Evolutionary conservation across 352 stramenopile species (phyloP).

Genomic region (Pythium aristosporum): DNA sequence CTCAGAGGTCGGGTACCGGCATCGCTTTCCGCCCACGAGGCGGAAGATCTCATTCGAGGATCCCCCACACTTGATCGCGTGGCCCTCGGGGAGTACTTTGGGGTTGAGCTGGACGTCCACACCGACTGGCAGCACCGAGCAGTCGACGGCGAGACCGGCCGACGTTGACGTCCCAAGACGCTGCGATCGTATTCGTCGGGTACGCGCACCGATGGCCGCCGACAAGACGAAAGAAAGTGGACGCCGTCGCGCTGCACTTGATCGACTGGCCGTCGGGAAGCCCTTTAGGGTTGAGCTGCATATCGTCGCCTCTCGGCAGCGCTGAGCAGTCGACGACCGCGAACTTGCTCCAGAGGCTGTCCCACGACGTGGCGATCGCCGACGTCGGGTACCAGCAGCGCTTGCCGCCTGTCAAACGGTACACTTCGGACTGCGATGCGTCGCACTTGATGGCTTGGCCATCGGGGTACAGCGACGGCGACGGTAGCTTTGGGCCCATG

Average conservation of each 20-base stretch:
- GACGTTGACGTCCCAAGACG: no score
- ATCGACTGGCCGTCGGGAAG: background rate
- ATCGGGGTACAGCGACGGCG: slow-evolving; percentile 18
- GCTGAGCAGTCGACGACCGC: slow-evolving; percentile 27
- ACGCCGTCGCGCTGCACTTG: no score
- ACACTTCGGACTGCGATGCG: slow-evolving; percentile 10
- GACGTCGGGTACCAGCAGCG: slow-evolving; percentile 29
- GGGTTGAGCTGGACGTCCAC: no score
- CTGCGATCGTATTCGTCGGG: no score
- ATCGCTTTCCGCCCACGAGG: slow-evolving; percentile 17
- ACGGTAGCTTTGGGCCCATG: slow-evolving; percentile 27
- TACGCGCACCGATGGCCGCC: no score
- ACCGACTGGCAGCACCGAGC: no score
- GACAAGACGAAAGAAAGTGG: no score
- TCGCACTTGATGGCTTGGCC: slow-evolving; percentile 33
- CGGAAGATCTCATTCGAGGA: slow-evolving; percentile 10
- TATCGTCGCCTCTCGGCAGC: slow-evolving; percentile 24
- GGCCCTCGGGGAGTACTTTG: no score
- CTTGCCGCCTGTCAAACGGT: slow-evolving; percentile 21
- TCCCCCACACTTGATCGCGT: slow-evolving; percentile 27
- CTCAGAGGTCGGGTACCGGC: slow-evolving; percentile 22
- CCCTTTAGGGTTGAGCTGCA: slow-evolving; percentile 21
- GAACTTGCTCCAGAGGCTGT: slow-evolving; percentile 14
- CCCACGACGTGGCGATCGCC: slow-evolving; percentile 33
- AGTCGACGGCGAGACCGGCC: no score